Base-by-base conservation (phyloP, 352 stramenopile species). In the Globisporangium perplexum region DNA sequence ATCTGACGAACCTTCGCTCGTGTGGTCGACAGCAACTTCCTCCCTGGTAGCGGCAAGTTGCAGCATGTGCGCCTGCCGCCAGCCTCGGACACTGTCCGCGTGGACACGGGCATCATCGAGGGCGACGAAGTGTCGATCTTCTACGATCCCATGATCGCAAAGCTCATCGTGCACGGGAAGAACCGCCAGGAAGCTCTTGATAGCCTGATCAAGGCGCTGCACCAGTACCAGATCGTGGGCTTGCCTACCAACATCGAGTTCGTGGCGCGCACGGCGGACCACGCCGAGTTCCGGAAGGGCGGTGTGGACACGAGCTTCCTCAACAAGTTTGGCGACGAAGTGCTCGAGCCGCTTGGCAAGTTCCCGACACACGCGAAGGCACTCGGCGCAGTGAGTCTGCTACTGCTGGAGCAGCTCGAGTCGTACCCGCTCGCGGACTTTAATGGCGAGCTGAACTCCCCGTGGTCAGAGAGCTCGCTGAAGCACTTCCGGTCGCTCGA, bases 171-270 rank as follows among this genome's bases (percentile, higher is more conserved):
- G 6, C 86, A 98, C 65, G 95, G 76, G 28, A 67, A 88, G 31
- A 82, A 89, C 65, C 83, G 95, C 38, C 60, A 81, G 35, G 74
- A 77, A 48, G 91, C 93, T 26, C 67, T 98, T 20, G 59, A 91
- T 43, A 85, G 81, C 31, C 66, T 98, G 53, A 65, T 93, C 41
- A 63, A 69, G 47, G 85, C 89, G 18, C 75, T 98, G 2, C 72
- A 90, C 51, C 57, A 96, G 41, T 98, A 98, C 71, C 86, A 97
- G 63, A 89, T 92, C 52, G 91, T 96, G 24, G 95, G 93, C 17
- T 66, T 98, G 45, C 84, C 90, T 4, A 98, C 88, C 47, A 98
- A 98, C 65, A 94, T 98, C 53, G 86, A 97, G 60, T 98, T 98
- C 66, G 78, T 97, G 24, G 83, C 91, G 53, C 77, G 90, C 36